Base-by-base conservation (phyloP, 2,329 filamentous ascomycete species). In the Chrysosporium keratinophilum region DNA sequence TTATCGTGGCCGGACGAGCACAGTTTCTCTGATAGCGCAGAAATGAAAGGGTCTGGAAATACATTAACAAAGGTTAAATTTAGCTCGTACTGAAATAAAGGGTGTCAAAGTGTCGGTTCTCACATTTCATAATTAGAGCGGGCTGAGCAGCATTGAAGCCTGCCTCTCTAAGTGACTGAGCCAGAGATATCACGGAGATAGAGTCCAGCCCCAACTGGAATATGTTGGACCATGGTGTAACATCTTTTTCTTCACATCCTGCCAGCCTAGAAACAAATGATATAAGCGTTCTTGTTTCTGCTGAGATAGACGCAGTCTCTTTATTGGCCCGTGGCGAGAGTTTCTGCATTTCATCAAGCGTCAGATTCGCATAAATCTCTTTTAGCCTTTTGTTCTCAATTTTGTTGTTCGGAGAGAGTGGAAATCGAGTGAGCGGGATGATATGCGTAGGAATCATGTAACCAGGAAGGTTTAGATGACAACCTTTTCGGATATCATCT, bases 391-490 rank as follows among this genome's bases (percentile, higher is more conserved):
- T 91, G 5, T 77, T 76, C 62, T 96, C 89, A 0, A 85, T 84
- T 65, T 96, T 96, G 69, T 95, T 95, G 67, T 95, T 96, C 5
- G 86, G 74, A 1, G 88, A 94, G 0, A 96, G 74, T 0, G 90
- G 90, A 52, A 96, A 82, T 6, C 73, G 76, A 0, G 82, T 77
- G 6, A 95, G 70, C 2, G 78, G 79, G 20, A 95, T 73, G 55
- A 94, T 82, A 63, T 93, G 87, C 0, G 88, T 90, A 0, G 90
- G 91, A 1, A 96, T 80, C 90, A 96, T 96, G 66, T 96, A 96
- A 0, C 78, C 79, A 0, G 90, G 87, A 2, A 96, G 76, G 19
- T 75, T 80, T 1, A 78, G 73, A 34, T 79, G 78, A 60, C 89
- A 95, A n/a, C 81, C 78, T 20, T 77, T 72, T 59, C 77, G 77